These are phyloP conservation scores for Geotrichum aggregatum DNA, from an alignment of 1,139 yeast species.

Conservation along the genomic window DNA sequence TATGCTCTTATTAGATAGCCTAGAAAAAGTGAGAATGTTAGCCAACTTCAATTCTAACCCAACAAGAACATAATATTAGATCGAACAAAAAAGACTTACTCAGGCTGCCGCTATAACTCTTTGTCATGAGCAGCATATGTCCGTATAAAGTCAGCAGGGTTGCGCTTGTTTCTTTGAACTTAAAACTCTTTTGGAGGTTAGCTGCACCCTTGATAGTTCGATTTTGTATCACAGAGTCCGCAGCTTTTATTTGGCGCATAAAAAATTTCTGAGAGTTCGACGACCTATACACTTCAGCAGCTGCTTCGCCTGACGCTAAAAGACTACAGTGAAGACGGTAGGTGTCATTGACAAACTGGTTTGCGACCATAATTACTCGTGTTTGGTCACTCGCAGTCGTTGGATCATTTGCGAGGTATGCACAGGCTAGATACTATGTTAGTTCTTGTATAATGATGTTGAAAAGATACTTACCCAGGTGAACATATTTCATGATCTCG, in stretches of 20 bases:
- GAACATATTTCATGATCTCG: slow-evolving; percentile 57
- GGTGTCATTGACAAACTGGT: slow-evolving; percentile 71
- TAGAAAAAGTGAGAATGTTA: neutral
- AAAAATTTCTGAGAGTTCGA: slow-evolving; percentile 86
- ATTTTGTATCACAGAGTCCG: slow-evolving; percentile 59
- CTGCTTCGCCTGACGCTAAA: slow-evolving; percentile 57
- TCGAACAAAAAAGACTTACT: slow-evolving; percentile 35
- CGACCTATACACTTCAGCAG: slow-evolving; percentile 60
- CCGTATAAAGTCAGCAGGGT: slow-evolving; percentile 74
- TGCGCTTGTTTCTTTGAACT: slow-evolving; percentile 51
- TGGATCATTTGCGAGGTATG: slow-evolving; percentile 53
- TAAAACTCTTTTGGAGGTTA: slow-evolving; percentile 50
- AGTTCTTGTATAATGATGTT: neutral
- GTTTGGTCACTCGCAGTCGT: slow-evolving; percentile 52
- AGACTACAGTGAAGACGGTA: slow-evolving; percentile 64
- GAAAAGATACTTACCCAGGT: slow-evolving; percentile 36
- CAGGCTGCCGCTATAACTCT: slow-evolving; percentile 75
- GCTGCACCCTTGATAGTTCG: slow-evolving; percentile 73
- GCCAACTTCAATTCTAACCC: too few relatives aligned
- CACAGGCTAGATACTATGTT: slow-evolving; percentile 44
- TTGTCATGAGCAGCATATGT: slow-evolving; percentile 71
- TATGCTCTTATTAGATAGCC: slow-evolving; percentile 52
- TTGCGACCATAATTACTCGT: slow-evolving; percentile 58
- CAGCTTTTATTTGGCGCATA: slow-evolving; percentile 82
- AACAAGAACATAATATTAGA: too few relatives aligned